Evolutionary conservation across 2,329 filamentous ascomycete species (phyloP), one percentile per base, ranked within the genome.

Genomic region (Apiospora hydei): DNA sequence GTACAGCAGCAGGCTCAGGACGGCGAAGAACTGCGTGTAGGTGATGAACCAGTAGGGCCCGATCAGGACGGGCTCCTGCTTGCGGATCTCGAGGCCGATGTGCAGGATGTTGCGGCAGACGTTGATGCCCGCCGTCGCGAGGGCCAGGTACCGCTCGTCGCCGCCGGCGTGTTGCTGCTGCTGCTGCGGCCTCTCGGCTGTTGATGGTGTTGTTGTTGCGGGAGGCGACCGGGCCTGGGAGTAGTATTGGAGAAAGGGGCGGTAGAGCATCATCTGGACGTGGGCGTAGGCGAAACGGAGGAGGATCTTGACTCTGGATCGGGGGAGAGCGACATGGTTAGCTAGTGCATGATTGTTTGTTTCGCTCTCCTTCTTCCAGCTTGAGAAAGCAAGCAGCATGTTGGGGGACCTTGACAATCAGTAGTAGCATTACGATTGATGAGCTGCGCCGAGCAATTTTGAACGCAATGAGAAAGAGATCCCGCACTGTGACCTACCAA

Each of bases 1-100:
- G 77, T 93, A 95, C 77, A 93, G 94, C 0, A 95, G 85, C 68
- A 95, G 85, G 0, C 93, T 93, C 18, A 95, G 83, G 41, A 95
- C 92, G 13, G 92, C 90, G 78, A 94, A 94, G 82, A 94, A 94
- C 7, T 92, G 91, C 1, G 92, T 94, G 78, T 94, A 95, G 80
- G 95, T 90, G 77, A 93, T 92, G 78, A 95, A 95, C 93, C 93
- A 95, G 80, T 94, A 94, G 0, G 93, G 92, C 1, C 93, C 93
- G 74, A 91, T 91, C 26, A 95, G 84, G 10, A 93, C 84, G 8
- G 90, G 88, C 76, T 91, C 88, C 76, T 91, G 88, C 78, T 90
- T 91, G 75, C 91, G 90, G 83, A 94, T 94, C 77, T 94, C 91
- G n/a, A 90, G 86, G 5, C 91, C 91, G 71, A 95, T 94, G 77